phyloP scores from a whole-genome alignment of 176 grass and related monocot genomes.

The Rhynchospora tenuis region DNA sequence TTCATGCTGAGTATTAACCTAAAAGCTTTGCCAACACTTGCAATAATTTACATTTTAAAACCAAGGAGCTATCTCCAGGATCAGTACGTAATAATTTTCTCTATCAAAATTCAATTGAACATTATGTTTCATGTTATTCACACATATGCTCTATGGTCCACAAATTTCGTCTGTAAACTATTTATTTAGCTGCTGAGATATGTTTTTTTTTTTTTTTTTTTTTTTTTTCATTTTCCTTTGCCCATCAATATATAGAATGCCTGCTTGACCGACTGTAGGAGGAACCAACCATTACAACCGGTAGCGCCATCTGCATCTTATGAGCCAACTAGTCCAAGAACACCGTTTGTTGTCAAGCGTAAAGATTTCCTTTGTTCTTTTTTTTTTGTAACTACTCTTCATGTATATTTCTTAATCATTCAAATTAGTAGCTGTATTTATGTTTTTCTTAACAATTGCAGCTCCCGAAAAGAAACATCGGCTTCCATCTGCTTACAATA shows the following conservation, averaged over 20 bases:
- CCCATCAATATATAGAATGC: slow-evolving; percentile 33
- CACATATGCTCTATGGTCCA: background rate
- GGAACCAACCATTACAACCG: slow-evolving; percentile 48
- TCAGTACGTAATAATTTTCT: background rate
- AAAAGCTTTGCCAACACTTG: background rate
- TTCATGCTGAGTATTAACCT: background rate
- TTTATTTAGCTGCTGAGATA: background rate
- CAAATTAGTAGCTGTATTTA: background rate
- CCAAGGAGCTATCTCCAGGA: background rate
- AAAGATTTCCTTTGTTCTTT: slow-evolving; percentile 22
- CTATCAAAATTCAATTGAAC: background rate
- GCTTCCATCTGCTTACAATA: slow-evolving; percentile 85
- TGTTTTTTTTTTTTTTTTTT: background rate
- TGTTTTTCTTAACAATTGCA: slow-evolving; percentile 29
- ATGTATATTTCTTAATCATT: background rate
- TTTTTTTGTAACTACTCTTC: background rate
- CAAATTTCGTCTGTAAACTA: background rate
- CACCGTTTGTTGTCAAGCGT: slow-evolving; percentile 90
- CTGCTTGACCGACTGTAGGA: slow-evolving; percentile 62
- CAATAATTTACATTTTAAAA: background rate
- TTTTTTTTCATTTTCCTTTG: background rate
- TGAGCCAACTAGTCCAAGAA: slow-evolving; percentile 43
- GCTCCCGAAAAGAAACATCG: slow-evolving; percentile 93
- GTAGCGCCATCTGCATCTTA: slow-evolving; percentile 33
- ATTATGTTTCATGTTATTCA: background rate